Conservation (phyloP, 352 stramenopile species). For the Phytophthora pisi region DNA sequence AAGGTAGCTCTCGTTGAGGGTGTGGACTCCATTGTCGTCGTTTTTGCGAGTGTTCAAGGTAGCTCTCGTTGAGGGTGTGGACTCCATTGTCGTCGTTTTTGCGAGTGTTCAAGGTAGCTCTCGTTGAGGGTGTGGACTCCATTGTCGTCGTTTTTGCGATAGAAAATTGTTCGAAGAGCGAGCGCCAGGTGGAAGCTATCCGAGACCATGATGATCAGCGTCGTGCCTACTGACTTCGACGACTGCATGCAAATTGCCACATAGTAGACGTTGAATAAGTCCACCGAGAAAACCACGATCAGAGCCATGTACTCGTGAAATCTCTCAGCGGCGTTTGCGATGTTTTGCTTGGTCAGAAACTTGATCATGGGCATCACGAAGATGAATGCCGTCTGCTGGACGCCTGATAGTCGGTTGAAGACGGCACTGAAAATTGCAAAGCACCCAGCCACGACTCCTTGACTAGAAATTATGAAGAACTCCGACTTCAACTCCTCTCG, state of each 20-base stretch:
- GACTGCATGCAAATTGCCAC: slow-evolving; percentile 34
- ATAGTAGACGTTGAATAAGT: slow-evolving; percentile 37
- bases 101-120: too few species aligned
- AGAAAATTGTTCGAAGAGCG: slow-evolving; percentile 7
- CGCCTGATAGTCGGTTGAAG: slow-evolving; percentile 9
- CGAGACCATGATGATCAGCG: slow-evolving; percentile 2
- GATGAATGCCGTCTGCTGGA: slow-evolving; percentile 13
- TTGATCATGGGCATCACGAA: slow-evolving; percentile 24
- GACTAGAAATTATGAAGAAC: slow-evolving; percentile 12
- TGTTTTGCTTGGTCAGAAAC: slow-evolving; percentile 25
- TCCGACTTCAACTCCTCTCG: slow-evolving; percentile 11
- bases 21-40: not conserved
- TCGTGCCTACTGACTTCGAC: slow-evolving; percentile 10
- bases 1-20: not conserved
- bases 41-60: too few species aligned
- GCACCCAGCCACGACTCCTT: slow-evolving; percentile 12
- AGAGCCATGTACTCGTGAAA: slow-evolving; percentile 23
- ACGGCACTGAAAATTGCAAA: slow-evolving; percentile 22
- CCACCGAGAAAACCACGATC: slow-evolving; percentile 32
- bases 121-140: not conserved
- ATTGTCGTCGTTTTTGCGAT: not conserved
- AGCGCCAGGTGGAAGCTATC: slow-evolving; percentile 9
- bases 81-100: not conserved
- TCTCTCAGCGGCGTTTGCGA: slow-evolving; percentile 6
- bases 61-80: not conserved